phyloP scores from a whole-genome alignment of 345 rosid genomes.

The Corchorus olitorius region DNA sequence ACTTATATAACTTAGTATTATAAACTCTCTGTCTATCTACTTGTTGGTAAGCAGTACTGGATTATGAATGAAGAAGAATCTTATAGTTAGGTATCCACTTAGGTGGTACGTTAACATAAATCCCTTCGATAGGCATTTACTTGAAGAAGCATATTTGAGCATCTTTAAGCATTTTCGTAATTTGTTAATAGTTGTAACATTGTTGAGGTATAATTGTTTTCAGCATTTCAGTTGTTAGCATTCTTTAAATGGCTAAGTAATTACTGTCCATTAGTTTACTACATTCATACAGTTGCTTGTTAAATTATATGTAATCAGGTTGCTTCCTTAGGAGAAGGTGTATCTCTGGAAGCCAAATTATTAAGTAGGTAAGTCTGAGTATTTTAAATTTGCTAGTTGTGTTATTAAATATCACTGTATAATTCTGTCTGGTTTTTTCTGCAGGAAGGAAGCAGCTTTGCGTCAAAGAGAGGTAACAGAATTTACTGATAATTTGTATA shows the following conservation, averaged over 20 bases:
- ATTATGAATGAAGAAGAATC: constrained; percentile 11
- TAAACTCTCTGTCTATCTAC: not conserved
- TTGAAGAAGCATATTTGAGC: constrained; percentile 1
- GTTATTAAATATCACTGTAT: constrained; percentile 23
- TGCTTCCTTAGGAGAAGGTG: constrained; percentile 96
- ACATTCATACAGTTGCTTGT: constrained; percentile 2
- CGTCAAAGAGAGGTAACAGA: constrained; percentile 28
- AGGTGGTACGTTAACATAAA: not conserved
- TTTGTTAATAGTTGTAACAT: not conserved
- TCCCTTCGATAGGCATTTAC: constrained; percentile 3
- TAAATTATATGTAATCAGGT: constrained; percentile 54
- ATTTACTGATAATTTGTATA: not conserved
- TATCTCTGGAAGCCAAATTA: constrained; percentile 90
- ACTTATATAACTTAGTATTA: not conserved
- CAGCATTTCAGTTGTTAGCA: not conserved
- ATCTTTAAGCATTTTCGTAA: not conserved
- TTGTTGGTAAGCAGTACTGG: not conserved
- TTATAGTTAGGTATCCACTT: not conserved
- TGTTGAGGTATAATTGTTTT: constrained; percentile 1
- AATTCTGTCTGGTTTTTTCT: not conserved
- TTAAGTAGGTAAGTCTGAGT: constrained; percentile 66
- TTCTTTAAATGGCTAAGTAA: not conserved
- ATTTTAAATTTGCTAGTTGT: constrained; percentile 24
- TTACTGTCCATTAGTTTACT: constrained; percentile 1
- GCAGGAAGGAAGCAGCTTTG: constrained; percentile 32